Evolutionary conservation across 306 rosid genomes (phyloP).

Genomic region (Quercus mongolica): DNA sequence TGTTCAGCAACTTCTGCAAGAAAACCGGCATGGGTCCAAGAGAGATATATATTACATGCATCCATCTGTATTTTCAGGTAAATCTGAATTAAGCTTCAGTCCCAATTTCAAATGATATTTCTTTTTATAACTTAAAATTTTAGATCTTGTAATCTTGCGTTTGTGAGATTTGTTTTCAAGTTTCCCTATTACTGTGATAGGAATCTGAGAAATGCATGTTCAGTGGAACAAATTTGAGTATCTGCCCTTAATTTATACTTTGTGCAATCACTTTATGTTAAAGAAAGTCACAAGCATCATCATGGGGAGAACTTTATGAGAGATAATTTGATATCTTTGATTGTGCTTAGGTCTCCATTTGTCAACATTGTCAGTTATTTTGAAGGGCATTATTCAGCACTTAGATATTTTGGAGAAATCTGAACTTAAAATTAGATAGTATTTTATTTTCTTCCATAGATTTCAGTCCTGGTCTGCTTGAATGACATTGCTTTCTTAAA

Average conservation of each 20-base stretch:
- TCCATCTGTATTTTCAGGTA: conserved; percentile 75
- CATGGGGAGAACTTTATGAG: neutral
- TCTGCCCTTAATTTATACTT: neutral
- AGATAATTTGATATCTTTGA: neutral
- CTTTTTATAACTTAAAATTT: neutral
- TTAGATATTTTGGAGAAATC: neutral
- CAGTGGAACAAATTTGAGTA: neutral
- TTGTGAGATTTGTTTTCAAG: neutral
- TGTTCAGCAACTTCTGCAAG: conserved; percentile 78
- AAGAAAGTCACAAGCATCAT: neutral
- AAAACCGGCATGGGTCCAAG: conserved; percentile 76
- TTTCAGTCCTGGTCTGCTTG: neutral
- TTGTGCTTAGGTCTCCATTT: neutral
- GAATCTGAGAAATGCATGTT: neutral
- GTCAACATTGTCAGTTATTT: neutral
- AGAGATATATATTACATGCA: conserved; percentile 93
- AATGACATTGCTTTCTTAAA: neutral
- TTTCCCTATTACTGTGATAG: neutral
- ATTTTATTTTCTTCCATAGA: neutral
- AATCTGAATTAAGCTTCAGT: neutral
- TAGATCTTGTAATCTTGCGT: too few species aligned
- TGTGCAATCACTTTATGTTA: neutral
- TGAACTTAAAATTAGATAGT: neutral
- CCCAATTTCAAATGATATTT: neutral
- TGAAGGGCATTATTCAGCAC: neutral